Evolutionary conservation across 2,329 filamentous ascomycete species (phyloP), one percentile per base, ranked within the genome.

Genomic region (Chaetomium olivaceum): DNA sequence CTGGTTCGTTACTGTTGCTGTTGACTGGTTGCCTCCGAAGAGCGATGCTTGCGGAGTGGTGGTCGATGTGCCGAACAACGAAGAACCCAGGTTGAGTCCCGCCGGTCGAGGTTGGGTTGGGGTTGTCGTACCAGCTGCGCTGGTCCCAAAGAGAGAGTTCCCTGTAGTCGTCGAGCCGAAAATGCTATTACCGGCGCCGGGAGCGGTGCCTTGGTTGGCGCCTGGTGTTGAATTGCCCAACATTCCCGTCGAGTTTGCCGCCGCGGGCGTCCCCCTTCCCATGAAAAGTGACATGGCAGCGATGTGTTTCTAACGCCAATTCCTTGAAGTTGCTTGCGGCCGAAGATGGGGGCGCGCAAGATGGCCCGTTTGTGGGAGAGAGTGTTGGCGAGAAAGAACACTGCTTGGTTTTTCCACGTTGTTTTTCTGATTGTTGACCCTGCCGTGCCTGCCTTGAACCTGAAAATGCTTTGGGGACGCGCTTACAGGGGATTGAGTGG

Each of bases 261-360:
- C 62, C 57, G 56, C 60, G 57, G 66, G 65, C 63, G 66, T 68
- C 16, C 66, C 67, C 54, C 36, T 62, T 27, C 65, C 63, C 64
- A 65, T 58, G 58, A 71, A 71, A 25, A 69, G 54, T 43, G 69
- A 69, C 70, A 70, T 70, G 58, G 23, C 27, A 57, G 59, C 39
- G 43, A 50, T 29, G 23, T 8, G 3, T 19, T 33, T 36, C 11
- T 46, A 23, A 25, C 36, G 57, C 12, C 50, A 56, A 60, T 58
- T 63, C 48, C 25, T 14, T 16, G 16, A 27, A 23, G 2, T 4
- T 33, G 43, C 27, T 51, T 29, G 48, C 21, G 39, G 33, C 55
- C 39, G 31, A 25, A 48, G 21, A 52, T 46, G 21, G 31, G 43
- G 58, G 65, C 63, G 66, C 67, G 43, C 25, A 29, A 31, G 9